Evolutionary conservation across 2,329 filamentous ascomycete species (phyloP).

Genomic region (Aspergillus sp.): DNA sequence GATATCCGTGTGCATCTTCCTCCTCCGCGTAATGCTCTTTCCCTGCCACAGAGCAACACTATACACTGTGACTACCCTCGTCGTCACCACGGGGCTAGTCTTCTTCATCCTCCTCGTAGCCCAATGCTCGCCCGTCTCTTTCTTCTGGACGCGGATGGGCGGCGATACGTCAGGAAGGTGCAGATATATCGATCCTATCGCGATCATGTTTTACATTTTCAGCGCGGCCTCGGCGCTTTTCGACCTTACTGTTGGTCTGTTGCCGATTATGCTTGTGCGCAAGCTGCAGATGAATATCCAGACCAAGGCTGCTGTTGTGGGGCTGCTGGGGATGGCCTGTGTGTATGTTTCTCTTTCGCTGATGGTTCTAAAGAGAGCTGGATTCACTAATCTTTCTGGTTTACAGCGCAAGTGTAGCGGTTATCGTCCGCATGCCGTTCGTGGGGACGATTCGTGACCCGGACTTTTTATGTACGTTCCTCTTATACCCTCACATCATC

Average conservation of each 20-base stretch:
- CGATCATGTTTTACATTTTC: conserved; percentile 26
- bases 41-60: conserved; percentile 51
- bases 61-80: conserved; percentile 45
- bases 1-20: conserved; percentile 54
- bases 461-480: conserved; percentile 26
- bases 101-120: conserved; percentile 54
- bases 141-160: conserved; percentile 49
- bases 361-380: not conserved
- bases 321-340: conserved; percentile 28
- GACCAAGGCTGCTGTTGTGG: conserved; percentile 24
- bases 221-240: conserved; percentile 23
- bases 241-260: conserved; percentile 25
- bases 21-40: conserved; percentile 52
- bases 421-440: conserved; percentile 24
- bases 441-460: conserved; percentile 19
- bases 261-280: conserved; percentile 27
- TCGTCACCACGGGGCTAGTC: conserved; percentile 46
- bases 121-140: conserved; percentile 54
- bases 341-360: conserved; percentile 19
- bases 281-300: conserved; percentile 27
- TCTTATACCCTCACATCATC: not conserved
- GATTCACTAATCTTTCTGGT: not conserved
- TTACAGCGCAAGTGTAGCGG: conserved; percentile 26
- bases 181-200: conserved; percentile 17
- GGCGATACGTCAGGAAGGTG: conserved; percentile 16